Conservation (phyloP, 2,329 filamentous ascomycete genomes). For the Helotiales sp. region DNA sequence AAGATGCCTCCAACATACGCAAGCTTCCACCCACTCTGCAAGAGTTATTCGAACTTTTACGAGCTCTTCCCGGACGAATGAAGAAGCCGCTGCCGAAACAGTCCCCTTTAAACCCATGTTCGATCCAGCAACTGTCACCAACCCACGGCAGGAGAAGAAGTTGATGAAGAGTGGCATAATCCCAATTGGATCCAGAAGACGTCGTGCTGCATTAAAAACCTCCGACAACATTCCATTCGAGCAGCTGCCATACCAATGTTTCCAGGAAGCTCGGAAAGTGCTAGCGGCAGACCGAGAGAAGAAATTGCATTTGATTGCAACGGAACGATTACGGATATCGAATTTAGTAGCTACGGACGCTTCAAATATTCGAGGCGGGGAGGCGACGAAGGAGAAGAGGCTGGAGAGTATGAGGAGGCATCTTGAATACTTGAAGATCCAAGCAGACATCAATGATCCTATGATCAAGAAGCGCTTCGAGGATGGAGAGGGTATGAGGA, state of each 20-base stretch:
- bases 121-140: slow-evolving; percentile 72
- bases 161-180: slow-evolving; percentile 71
- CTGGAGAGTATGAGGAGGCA: slow-evolving; percentile 73
- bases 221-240: slow-evolving; percentile 79
- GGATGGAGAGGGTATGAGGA: slow-evolving; percentile 76
- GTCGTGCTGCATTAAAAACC: slow-evolving; percentile 73
- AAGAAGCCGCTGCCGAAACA: slow-evolving; percentile 44
- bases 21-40: slow-evolving; percentile 36
- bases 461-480: slow-evolving; percentile 92
- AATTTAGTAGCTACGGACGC: slow-evolving; percentile 64
- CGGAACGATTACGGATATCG: slow-evolving; percentile 70
- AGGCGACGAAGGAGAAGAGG: slow-evolving; percentile 66
- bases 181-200: slow-evolving; percentile 83
- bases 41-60: slow-evolving; percentile 39
- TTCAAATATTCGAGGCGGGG: slow-evolving; percentile 63
- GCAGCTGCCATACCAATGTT: slow-evolving; percentile 94
- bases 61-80: slow-evolving; percentile 45
- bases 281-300: slow-evolving; percentile 78
- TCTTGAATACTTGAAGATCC: slow-evolving; percentile 81
- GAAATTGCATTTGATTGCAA: slow-evolving; percentile 76
- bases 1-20: slow-evolving; percentile 55
- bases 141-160: slow-evolving; percentile 65
- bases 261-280: slow-evolving; percentile 91
- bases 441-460: slow-evolving; percentile 94
- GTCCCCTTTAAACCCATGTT: slow-evolving; percentile 49